phyloP scores from a whole-genome alignment of 768 basidiomycete genomes.

The Tulasnella calospora region DNA sequence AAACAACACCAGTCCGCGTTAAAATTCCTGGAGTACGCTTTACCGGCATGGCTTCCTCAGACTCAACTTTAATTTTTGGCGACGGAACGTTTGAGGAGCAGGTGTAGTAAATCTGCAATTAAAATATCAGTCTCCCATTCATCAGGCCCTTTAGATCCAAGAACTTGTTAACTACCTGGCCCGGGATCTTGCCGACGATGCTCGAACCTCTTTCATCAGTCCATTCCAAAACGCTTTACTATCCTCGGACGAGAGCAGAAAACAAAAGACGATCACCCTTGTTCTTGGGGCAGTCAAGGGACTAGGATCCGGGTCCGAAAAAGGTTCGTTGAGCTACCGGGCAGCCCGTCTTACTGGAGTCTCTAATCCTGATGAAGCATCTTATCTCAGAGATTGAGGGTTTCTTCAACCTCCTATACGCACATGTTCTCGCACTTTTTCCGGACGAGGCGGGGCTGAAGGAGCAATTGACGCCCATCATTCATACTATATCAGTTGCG shows the following conservation, averaged over 20 bases:
- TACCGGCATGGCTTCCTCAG: slow-evolving; percentile 53
- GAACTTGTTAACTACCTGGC: slow-evolving; percentile 74
- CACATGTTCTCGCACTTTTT: slow-evolving; percentile 63
- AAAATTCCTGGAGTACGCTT: not conserved
- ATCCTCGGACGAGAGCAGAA: slow-evolving; percentile 51
- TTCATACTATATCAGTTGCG: slow-evolving; percentile 53
- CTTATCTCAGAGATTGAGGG: slow-evolving; percentile 65
- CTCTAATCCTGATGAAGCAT: slow-evolving; percentile 12
- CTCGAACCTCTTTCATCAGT: slow-evolving; percentile 55
- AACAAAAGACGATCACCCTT: slow-evolving; percentile 53
- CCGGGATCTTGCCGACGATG: slow-evolving; percentile 61
- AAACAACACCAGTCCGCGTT: not conserved
- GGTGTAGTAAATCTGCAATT: slow-evolving; percentile 39
- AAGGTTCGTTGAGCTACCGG: slow-evolving; percentile 48
- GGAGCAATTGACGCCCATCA: slow-evolving; percentile 47
- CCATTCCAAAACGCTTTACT: slow-evolving; percentile 61
- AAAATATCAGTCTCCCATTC: not conserved
- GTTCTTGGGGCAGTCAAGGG: slow-evolving; percentile 59
- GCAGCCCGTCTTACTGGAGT: not conserved
- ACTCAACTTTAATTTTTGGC: slow-evolving; percentile 77
- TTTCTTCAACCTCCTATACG: slow-evolving; percentile 77
- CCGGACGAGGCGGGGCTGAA: slow-evolving; percentile 53
- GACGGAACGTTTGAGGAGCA: slow-evolving; percentile 88
- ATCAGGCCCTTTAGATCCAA: slow-evolving; percentile 49
- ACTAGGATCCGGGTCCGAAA: slow-evolving; percentile 71